Evolutionary conservation across 2,329 filamentous ascomycete species (phyloP), one percentile per base, ranked within the genome.

Genomic region (Myrmaecium sp.): DNA sequence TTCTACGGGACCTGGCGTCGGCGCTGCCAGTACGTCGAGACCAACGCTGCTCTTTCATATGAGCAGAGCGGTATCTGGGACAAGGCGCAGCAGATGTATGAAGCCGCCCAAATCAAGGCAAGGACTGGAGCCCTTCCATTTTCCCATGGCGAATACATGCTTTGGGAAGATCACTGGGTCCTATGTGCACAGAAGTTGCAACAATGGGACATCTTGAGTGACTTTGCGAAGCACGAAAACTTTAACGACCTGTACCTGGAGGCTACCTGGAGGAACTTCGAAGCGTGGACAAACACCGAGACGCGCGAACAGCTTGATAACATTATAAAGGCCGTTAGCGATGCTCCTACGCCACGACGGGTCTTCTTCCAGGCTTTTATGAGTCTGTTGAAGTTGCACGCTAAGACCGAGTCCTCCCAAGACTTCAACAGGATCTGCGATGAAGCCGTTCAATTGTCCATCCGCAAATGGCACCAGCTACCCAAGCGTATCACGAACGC

Each of bases 31-130:
- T 98, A 93, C 44, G 78, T 98, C 5, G 91, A 98, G 58, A 95
- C 84, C 6, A 99, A 98, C 46, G 82, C 89, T 9, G 89, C 84
- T 2, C 61, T 99, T 5, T 98, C 89, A 0, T 98, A 94, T 41
- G 91, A 99, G 55, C 91, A 99, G 48, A 92, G 92, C 41, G 89
- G 89, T 25, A 92, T 95, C 69, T 98, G 89, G 91, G 89, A 98
- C 43, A 95, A 95, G 54, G 84, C 91, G 1, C 91, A 98, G 55
- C 79, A 80, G 44, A 76, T 94, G 58, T 98, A 95, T 50, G 89
- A 99, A 52, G 76, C 76, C 30, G 89, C 91, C 0, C 91, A 98
- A 52, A 82, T 98, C 49, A 98, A 95, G 51, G 89, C 91, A 23
- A 72, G 91, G 24, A 95, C 86, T 1, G 89, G 84, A 27, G 81